Conservation (phyloP, 805 yeast species). For the Kuraishia floccosa region DNA sequence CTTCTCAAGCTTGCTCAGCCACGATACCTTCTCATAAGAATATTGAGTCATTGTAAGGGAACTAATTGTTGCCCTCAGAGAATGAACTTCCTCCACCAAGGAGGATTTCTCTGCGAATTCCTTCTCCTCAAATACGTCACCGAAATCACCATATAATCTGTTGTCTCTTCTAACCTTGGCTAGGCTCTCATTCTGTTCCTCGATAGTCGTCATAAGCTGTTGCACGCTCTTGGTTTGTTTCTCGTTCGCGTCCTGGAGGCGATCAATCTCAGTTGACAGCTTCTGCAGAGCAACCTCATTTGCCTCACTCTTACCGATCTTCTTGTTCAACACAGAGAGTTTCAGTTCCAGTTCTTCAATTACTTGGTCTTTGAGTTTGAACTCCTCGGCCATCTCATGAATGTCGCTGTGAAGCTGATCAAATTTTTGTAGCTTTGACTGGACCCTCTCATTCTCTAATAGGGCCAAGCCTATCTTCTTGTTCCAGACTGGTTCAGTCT, state of each 20-base stretch:
- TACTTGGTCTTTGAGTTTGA: slow-evolving; percentile 5
- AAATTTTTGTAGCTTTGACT: no score
- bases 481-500: no score
- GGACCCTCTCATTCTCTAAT: no score
- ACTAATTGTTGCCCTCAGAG: slow-evolving; percentile 23
- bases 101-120: slow-evolving; percentile 20
- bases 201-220: slow-evolving; percentile 12
- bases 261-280: slow-evolving; percentile 6
- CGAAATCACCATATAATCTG: slow-evolving; percentile 17
- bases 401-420: no score
- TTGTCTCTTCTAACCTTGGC: slow-evolving; percentile 11
- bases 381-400: slow-evolving; percentile 1
- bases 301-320: slow-evolving; percentile 20
- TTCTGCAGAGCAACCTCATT: slow-evolving; percentile 16
- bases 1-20: no score
- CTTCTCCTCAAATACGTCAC: slow-evolving; percentile 20
- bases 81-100: slow-evolving; percentile 30
- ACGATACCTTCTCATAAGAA: no score
- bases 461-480: no score
- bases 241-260: slow-evolving; percentile 5
- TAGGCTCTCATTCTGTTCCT: slow-evolving; percentile 6
- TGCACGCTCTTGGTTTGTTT: slow-evolving; percentile 8
- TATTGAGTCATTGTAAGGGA: no score
- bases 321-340: slow-evolving; percentile 30
- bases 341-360: slow-evolving; percentile 34